Evolutionary conservation across 495 filamentous ascomycete genomes (phyloP).

Genomic region (Penicillium maclennaniae): DNA sequence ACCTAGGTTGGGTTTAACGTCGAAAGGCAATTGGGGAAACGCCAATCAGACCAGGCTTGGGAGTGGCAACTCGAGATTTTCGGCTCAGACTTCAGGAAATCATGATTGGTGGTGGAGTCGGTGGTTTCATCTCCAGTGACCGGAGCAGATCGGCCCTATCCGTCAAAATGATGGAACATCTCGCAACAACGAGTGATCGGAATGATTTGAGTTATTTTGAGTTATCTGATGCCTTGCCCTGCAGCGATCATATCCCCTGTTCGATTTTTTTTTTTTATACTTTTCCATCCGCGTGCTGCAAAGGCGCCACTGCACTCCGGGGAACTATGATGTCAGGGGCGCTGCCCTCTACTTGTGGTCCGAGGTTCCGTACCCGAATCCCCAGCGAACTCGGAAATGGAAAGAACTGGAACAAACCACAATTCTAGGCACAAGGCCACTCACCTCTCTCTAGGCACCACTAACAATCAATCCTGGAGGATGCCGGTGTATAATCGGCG

Average conservation of each 20-base stretch:
- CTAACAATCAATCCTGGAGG: neutral
- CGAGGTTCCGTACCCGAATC: neutral
- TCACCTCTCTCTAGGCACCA: too few species aligned
- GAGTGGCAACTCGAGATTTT: neutral
- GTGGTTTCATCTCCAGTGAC: neutral
- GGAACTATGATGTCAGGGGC: slow-evolving; percentile 8
- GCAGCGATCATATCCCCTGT: neutral
- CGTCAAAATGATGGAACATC: neutral
- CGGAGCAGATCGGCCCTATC: neutral
- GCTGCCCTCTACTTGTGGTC: neutral
- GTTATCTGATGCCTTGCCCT: neutral
- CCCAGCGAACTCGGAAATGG: neutral
- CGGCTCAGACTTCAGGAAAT: neutral
- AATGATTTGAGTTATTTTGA: neutral
- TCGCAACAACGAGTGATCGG: neutral
- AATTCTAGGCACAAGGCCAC: neutral
- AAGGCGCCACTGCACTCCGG: neutral
- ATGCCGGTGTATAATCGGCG: neutral
- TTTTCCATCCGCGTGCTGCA: neutral
- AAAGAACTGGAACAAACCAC: neutral
- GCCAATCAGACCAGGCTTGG: neutral
- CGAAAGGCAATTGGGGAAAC: neutral
- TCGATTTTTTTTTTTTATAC: neutral
- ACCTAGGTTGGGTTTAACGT: neutral
- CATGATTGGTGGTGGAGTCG: neutral